phyloP scores from a whole-genome alignment of 768 basidiomycete genomes.

The Russula sp. region DNA sequence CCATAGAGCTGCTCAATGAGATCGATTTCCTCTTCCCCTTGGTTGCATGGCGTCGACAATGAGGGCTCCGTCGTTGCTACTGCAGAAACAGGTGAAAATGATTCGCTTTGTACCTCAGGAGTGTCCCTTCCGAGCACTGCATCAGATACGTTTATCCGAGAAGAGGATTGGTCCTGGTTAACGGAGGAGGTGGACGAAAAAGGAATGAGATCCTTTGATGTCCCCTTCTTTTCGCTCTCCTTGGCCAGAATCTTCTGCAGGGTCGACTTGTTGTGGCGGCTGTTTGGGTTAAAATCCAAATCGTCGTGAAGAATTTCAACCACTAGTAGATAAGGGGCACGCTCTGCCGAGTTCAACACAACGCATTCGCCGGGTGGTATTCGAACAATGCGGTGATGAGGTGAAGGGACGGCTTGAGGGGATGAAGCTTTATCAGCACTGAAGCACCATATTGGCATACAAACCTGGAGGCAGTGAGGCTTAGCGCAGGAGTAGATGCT shows the following conservation, averaged over 20 bases:
- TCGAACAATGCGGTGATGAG: conserved; percentile 92
- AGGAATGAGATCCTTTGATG: conserved; percentile 46
- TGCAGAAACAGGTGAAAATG: not conserved
- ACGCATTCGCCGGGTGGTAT: conserved; percentile 98
- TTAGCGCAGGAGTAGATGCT: conserved; percentile 8
- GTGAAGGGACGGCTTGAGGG: conserved; percentile 40
- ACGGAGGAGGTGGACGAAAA: conserved; percentile 25
- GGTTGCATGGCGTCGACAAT: conserved; percentile 14
- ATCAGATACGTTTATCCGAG: conserved; percentile 24
- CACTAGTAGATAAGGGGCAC: conserved; percentile 87
- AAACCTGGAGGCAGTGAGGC: conserved; percentile 45
- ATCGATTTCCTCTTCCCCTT: conserved; percentile 86
- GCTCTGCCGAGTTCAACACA: conserved; percentile 95
- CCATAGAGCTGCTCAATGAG: conserved; percentile 96
- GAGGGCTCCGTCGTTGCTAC: not conserved
- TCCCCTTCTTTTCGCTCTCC: conserved; percentile 53
- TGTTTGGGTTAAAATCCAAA: conserved; percentile 85
- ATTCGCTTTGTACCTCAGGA: conserved; percentile 19
- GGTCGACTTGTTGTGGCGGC: conserved; percentile 79
- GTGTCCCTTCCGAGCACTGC: conserved; percentile 27
- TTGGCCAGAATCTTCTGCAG: conserved; percentile 70
- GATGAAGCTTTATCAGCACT: conserved; percentile 54
- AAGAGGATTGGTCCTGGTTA: conserved; percentile 2
- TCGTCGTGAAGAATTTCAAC: conserved; percentile 89
- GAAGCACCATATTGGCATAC: conserved; percentile 84